Conservation (phyloP, 495 filamentous ascomycete species). For the Penicillium tannophilum region DNA sequence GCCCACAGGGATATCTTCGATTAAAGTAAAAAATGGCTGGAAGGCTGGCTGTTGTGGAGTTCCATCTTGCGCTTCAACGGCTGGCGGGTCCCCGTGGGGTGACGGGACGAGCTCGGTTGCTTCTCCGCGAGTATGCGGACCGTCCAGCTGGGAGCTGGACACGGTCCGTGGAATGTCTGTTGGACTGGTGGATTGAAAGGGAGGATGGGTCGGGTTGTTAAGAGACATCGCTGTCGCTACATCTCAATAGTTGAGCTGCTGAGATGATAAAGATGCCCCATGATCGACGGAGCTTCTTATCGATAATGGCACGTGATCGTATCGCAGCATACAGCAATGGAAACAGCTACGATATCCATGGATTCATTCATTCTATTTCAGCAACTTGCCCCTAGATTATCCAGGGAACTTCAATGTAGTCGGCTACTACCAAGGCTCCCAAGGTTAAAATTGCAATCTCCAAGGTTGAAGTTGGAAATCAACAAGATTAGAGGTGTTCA, state of each 20-base stretch:
- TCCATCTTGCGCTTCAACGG: background rate
- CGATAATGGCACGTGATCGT: background rate
- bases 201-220: slow-evolving; percentile 28
- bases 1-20: slow-evolving; percentile 47
- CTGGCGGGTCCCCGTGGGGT: slow-evolving; percentile 9
- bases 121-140: slow-evolving; percentile 25
- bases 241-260: slow-evolving; percentile 15
- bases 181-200: slow-evolving; percentile 31
- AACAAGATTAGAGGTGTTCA: no score
- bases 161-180: slow-evolving; percentile 2
- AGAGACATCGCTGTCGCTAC: slow-evolving; percentile 46
- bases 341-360: no score
- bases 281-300: slow-evolving; percentile 5
- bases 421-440: background rate
- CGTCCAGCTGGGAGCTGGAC: slow-evolving; percentile 25
- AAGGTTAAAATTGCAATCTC: background rate
- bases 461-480: no score
- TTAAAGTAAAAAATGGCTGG: slow-evolving; percentile 57
- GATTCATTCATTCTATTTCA: no score
- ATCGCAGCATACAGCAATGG: no score
- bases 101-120: slow-evolving; percentile 12
- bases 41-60: slow-evolving; percentile 23
- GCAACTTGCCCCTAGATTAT: no score
- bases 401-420: no score
- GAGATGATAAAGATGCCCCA: background rate